Evolutionary conservation across 441 rosid species (phyloP).

Genomic region (Corymbia citriodora): DNA sequence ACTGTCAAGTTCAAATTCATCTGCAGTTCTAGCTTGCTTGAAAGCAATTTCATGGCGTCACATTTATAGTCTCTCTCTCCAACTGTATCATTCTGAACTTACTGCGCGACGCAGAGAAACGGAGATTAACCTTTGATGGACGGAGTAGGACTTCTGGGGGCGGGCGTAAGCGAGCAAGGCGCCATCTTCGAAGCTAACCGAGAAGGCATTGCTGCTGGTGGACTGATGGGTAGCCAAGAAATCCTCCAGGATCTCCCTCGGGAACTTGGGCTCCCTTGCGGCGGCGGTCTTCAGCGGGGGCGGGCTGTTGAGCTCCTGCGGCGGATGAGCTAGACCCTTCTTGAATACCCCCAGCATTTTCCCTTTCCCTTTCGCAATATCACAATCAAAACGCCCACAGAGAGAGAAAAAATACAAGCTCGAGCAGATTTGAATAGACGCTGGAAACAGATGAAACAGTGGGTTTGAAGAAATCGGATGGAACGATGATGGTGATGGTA

Average conservation of each 20-base stretch:
- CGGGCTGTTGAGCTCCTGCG: constrained; percentile 23
- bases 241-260: constrained; percentile 18
- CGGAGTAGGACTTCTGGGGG: neutral
- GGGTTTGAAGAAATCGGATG: neutral
- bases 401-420: neutral
- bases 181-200: constrained; percentile 17
- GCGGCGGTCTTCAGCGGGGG: neutral
- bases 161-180: constrained; percentile 1
- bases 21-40: neutral
- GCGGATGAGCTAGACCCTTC: constrained; percentile 30
- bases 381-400: neutral
- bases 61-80: neutral
- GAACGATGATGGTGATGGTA: too few relatives aligned
- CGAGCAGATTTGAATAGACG: neutral
- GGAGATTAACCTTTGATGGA: constrained; percentile 2
- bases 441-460: neutral
- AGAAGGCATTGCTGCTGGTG: neutral
- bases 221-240: constrained; percentile 12
- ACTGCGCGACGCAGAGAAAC: too few relatives aligned
- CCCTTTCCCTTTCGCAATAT: neutral
- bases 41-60: neutral
- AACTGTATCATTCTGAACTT: neutral
- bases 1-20: neutral
- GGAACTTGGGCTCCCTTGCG: neutral
- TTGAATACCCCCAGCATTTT: constrained; percentile 39